Evolutionary conservation across 768 basidiomycete genomes (phyloP), one percentile per base, ranked within the genome.

Genomic region (Auriscalpium orientale): DNA sequence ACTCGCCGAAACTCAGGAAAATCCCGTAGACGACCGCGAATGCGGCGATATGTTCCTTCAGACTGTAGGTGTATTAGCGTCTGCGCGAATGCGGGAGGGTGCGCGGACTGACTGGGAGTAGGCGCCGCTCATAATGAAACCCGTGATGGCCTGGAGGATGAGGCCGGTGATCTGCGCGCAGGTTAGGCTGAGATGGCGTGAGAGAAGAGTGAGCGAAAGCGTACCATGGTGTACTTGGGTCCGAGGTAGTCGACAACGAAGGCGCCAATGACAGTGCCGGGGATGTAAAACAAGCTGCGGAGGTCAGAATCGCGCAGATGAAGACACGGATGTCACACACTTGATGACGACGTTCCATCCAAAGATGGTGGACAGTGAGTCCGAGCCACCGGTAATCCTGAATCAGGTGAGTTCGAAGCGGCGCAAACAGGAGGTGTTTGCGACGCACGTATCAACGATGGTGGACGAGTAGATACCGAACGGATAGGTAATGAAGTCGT

Each of bases 21-120:
- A 97, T 82, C 13, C 94, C 95, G 63, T 97, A 95, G 8, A 97
- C 73, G 36, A 95, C 85, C 34, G 89, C 86, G 58, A 91, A 93
- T 8, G 76, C 89, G n/a, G 71, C 89, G 51, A 91, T 77, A 58
- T 89, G 76, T 4, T 73, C 64, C 12, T 79, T 78, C 53, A 93
- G 74, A n/a, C 79, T 82, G 51, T 16, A 21, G 18, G 49, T 10
- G 7, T 28, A 7, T 28, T 28, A 28, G 28, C 28, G 4, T 28
- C 5, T 28, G 28, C 28, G 28, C 28, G 28, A 0, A 28, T 28
- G n/a, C n/a, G 28, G 28, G 28, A 28, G 28, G 28, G 28, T 28
- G 7, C 28, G 28, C 3, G 40, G n/a, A 65, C 74, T 36, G 60
- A 82, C 70, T 75, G 72, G 22, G 58, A 64, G 71, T 95, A 97